Percentiles rank a stretch among this genome's conserved stretches.
Evolutionary conservation across 306 rosid species (phyloP).

Genomic region (Malus fusca): DNA sequence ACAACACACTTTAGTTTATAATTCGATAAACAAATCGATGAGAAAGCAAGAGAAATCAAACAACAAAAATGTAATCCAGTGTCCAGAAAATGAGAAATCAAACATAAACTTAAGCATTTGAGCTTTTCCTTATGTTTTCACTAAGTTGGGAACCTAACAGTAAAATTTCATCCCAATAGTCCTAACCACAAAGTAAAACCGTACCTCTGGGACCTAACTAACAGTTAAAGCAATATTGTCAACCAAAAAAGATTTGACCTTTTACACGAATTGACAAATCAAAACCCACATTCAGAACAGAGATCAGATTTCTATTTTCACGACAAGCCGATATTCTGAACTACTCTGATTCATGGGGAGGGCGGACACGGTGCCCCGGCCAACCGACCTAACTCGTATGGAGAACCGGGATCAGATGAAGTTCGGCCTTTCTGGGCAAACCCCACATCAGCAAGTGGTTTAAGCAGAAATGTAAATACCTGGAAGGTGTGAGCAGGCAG

Average conservation of each 20-base stretch:
- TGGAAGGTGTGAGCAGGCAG: conserved; percentile 97
- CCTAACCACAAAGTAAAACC: background rate
- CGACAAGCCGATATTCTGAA: no score
- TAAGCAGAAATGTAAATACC: conserved; percentile 35
- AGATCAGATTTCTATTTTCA: background rate
- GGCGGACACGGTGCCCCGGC: background rate
- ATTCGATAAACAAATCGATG: background rate
- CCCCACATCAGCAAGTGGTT: conserved; percentile 2
- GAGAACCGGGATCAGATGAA: background rate
- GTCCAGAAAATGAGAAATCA: background rate
- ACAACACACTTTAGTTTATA: conserved; percentile 22
- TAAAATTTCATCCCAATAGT: background rate
- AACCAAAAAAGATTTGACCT: background rate
- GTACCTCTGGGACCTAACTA: background rate
- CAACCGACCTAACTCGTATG: background rate
- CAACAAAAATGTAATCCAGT: background rate
- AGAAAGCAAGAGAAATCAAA: background rate
- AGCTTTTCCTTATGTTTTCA: background rate
- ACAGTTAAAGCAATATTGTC: background rate
- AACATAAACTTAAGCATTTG: background rate
- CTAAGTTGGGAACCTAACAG: background rate
- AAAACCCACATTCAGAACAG: background rate
- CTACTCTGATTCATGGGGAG: no score
- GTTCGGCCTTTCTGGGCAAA: background rate
- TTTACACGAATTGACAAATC: conserved; percentile 8